Evolutionary conservation across 192 early-diverging fungal species (phyloP), one percentile per base, ranked within the genome.

Genomic region (Funneliformis mosseae): DNA sequence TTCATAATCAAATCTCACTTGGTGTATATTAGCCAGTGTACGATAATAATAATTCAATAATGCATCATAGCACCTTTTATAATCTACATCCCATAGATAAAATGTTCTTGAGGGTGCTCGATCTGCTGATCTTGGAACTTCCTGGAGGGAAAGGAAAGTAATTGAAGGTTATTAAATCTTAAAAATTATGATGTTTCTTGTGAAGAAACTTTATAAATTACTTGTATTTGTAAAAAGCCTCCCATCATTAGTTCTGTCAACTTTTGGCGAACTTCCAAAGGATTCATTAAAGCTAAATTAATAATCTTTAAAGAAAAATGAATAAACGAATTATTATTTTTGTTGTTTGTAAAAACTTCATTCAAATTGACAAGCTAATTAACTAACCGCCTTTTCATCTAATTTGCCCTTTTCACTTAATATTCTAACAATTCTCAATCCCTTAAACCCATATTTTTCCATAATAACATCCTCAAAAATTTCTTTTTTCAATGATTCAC

Each of bases 51-150:
- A 38, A 10, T 48, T 11, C 18, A 76, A 38, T 8, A 76, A 39
- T 76, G 10, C 14, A 41, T 76, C 38, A 62, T 76, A 76, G 6
- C 55, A 61, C 41, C 8, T 76, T 21, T 76, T 38, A 33, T 59
- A 59, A 33, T 76, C 85, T 38, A 93, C 86, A 60, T 90, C 89
- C 89, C 91, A 94, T 43, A 95, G 85, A 64, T 92, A 93, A 79
- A 90, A 91, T 43, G 91, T 93, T 81, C 92, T 88, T 77, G 92
- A 91, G 9, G 94, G 94, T 10, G 92, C 87, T 78, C 93, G 90
- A 75, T 95, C 94, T 2, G 90, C 87, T 0, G 92, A 86, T 70
- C 90, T 89, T 45, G 94, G 92, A 50, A 95, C 90, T 82, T 95
- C 94, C 59, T 91, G 84, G 23, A 88, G 82, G 72, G 87, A 85